Percentiles rank a stretch among this genome's conserved stretches.
These are phyloP conservation scores for Cucumis cinereus DNA, from an alignment of 306 rosid genomes.

Conservation along the genomic window DNA sequence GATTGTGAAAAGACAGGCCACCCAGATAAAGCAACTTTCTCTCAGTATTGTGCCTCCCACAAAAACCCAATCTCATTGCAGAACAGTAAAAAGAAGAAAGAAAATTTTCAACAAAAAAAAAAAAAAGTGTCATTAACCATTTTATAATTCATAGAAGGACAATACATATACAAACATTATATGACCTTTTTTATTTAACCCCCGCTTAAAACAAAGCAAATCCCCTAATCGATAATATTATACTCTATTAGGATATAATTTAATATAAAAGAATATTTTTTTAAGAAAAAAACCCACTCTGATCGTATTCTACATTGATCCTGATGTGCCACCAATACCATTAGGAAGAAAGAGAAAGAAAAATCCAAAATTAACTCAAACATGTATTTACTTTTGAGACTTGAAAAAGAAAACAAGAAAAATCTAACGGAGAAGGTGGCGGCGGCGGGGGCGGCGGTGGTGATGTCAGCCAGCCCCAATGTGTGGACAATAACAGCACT, in stretches of 20 bases:
- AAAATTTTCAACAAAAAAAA: too few relatives aligned
- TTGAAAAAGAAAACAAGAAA: background rate
- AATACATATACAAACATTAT: background rate
- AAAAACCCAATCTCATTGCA: conserved; percentile 2
- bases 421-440: background rate
- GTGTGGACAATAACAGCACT: conserved; percentile 18
- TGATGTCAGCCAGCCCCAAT: conserved; percentile 28
- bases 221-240: background rate
- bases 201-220: conserved; percentile 12
- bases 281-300: background rate
- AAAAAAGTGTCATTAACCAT: background rate
- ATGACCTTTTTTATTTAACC: background rate
- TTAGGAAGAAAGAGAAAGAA: background rate
- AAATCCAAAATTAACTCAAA: background rate
- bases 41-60: background rate
- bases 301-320: background rate
- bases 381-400: conserved; percentile 1
- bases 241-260: background rate
- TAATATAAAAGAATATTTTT: background rate
- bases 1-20: background rate
- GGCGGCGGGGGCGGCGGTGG: conserved; percentile 18
- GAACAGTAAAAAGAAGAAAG: background rate
- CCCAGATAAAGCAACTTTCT: background rate
- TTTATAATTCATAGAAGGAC: background rate
- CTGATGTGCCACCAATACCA: background rate